phyloP scores from a whole-genome alignment of 2,329 filamentous ascomycete genomes.

The Chaetomium olivaceum region DNA sequence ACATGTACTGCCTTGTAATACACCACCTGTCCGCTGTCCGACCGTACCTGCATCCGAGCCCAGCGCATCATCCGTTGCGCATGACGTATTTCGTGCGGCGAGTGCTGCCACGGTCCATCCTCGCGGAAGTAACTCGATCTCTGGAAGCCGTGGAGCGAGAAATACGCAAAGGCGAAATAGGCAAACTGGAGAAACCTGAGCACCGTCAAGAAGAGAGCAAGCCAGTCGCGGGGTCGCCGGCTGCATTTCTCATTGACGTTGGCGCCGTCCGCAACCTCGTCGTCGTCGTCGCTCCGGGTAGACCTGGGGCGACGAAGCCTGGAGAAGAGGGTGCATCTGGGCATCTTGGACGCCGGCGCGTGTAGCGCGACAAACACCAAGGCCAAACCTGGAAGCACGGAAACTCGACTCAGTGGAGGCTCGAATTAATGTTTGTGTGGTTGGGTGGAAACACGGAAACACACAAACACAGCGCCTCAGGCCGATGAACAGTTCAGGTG shows the following conservation, averaged over 20 bases:
- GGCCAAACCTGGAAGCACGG: background rate
- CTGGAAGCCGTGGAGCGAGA: slow-evolving; percentile 25
- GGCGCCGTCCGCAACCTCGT: slow-evolving; percentile 5
- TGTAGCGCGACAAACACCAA: background rate
- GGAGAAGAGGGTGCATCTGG: slow-evolving; percentile 1
- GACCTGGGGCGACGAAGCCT: background rate
- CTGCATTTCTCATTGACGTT: slow-evolving; percentile 22
- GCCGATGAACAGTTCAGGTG: background rate
- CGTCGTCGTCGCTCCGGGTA: background rate
- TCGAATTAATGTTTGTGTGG: background rate
- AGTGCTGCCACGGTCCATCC: slow-evolving; percentile 13
- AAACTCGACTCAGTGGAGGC: background rate
- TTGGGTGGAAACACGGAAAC: slow-evolving; percentile 1
- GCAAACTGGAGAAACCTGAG: slow-evolving; percentile 32
- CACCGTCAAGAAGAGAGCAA: slow-evolving; percentile 23
- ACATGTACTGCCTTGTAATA: slow-evolving; percentile 1
- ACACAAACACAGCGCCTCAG: background rate
- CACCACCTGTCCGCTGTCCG: background rate
- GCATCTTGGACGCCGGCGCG: slow-evolving; percentile 13
- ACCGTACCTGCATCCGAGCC: slow-evolving; percentile 19
- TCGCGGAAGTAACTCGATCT: slow-evolving; percentile 18
- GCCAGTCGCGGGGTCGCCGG: slow-evolving; percentile 23
- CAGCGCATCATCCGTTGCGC: slow-evolving; percentile 20
- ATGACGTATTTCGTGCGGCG: slow-evolving; percentile 8
- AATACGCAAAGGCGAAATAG: slow-evolving; percentile 36